phyloP scores from a whole-genome alignment of 2,329 filamentous ascomycete genomes.

The Trichoderma harzianum region DNA sequence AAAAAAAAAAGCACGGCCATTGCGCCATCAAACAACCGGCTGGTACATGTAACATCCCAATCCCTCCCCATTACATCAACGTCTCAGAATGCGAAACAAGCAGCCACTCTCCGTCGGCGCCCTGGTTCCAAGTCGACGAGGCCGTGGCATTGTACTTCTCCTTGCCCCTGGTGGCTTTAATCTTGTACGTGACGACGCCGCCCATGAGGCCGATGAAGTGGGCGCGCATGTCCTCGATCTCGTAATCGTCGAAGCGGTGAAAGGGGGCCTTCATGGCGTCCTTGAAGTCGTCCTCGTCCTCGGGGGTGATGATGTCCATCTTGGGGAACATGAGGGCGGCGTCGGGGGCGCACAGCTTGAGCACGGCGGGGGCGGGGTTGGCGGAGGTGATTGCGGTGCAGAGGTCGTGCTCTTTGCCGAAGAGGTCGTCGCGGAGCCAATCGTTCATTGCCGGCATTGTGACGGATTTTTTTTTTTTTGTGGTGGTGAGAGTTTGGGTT shows the following conservation, averaged over 20 bases:
- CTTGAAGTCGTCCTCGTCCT: conserved; percentile 12
- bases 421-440: conserved; percentile 18
- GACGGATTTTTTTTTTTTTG: neutral
- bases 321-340: conserved; percentile 18
- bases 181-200: conserved; percentile 19
- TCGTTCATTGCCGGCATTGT: conserved; percentile 18
- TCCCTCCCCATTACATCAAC: neutral
- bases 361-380: conserved; percentile 14
- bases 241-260: conserved; percentile 17
- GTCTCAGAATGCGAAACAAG: conserved; percentile 11
- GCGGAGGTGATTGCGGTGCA: conserved; percentile 18
- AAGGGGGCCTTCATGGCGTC: conserved; percentile 16
- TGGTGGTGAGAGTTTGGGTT: neutral
- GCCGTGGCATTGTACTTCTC: conserved; percentile 11
- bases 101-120: conserved; percentile 17
- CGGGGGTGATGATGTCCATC: conserved; percentile 13
- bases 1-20: neutral
- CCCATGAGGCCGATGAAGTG: conserved; percentile 19
- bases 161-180: conserved; percentile 11
- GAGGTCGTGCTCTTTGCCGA: conserved; percentile 17
- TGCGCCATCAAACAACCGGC: neutral
- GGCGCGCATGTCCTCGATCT: conserved; percentile 6
- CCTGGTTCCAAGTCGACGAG: conserved; percentile 18
- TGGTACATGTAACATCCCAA: neutral
- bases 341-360: conserved; percentile 16